A percentile compares a stretch with the other conserved stretches of the same genome.
Evolutionary conservation across 2,329 filamentous ascomycete species (phyloP).

Genomic region (Plenodomus lindquistii): DNA sequence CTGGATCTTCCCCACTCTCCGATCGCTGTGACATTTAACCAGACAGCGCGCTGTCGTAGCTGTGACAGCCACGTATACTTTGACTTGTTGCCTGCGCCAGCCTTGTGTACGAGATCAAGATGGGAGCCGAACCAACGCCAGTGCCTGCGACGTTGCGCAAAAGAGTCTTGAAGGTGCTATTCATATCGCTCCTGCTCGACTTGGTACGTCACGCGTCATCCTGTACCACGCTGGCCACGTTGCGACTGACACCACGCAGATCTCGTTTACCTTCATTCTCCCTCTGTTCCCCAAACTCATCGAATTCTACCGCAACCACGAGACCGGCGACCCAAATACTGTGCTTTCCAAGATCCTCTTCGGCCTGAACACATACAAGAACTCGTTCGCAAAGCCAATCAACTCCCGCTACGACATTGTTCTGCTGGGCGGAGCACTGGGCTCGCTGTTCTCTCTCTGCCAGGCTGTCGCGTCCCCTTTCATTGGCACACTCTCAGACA

Average conservation of each 20-base stretch:
- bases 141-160: conserved; percentile 63
- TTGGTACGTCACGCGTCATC: conserved; percentile 63
- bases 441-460: conserved; percentile 89
- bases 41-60: conserved; percentile 7
- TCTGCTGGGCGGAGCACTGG: conserved; percentile 87
- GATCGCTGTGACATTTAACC: conserved; percentile 21
- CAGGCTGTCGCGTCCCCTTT: conserved; percentile 91
- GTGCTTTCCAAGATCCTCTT: conserved; percentile 77
- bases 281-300: conserved; percentile 94
- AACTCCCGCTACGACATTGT: conserved; percentile 97
- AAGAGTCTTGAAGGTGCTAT: conserved; percentile 82
- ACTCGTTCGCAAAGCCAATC: conserved; percentile 87
- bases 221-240: conserved; percentile 5
- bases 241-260: conserved; percentile 56
- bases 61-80: neutral
- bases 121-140: conserved; percentile 33
- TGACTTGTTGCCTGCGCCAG: neutral
- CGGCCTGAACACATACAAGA: conserved; percentile 92
- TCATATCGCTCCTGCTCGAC: conserved; percentile 86
- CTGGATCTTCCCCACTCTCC: conserved; percentile 16
- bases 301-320: conserved; percentile 90
- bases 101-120: conserved; percentile 4
- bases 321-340: conserved; percentile 63
- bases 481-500: conserved; percentile 87
- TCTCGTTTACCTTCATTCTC: conserved; percentile 98